phyloP scores from a whole-genome alignment of 305 asterid species.

The Lippia alba region DNA sequence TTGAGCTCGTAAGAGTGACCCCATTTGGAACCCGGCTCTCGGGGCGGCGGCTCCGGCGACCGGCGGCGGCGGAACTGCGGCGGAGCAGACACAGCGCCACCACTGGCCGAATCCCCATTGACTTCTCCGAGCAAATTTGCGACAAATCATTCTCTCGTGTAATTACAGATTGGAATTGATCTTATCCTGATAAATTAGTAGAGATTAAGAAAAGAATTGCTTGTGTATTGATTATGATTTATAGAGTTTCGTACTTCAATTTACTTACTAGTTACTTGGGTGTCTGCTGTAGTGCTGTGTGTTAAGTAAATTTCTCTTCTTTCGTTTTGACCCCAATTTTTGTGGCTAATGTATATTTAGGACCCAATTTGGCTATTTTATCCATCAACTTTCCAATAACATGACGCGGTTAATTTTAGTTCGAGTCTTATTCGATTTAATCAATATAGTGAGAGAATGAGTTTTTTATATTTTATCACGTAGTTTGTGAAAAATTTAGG shows the following conservation, averaged over 20 bases:
- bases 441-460: no score
- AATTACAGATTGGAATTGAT: conserved; percentile 1
- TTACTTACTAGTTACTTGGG: background rate
- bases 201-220: background rate
- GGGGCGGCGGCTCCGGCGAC: conserved; percentile 30
- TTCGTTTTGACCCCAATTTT: conserved; percentile 21
- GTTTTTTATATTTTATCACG: no score
- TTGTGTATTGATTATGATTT: background rate
- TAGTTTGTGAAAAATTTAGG: no score
- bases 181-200: conserved; percentile 13
- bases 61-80: conserved; percentile 39
- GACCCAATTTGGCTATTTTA: background rate
- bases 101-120: conserved; percentile 47
- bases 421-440: no score
- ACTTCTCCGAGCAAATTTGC: conserved; percentile 49
- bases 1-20: conserved; percentile 37
- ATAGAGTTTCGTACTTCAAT: conserved; percentile 17
- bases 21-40: conserved; percentile 29
- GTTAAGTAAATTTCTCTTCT: background rate
- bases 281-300: background rate
- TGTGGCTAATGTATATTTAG: background rate
- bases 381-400: no score
- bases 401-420: no score
- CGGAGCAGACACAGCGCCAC: conserved; percentile 49
- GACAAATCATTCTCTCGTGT: conserved; percentile 53